Evolutionary conservation across 2,329 filamentous ascomycete genomes (phyloP).

Genomic region (Hymenoscyphus fraxineus): DNA sequence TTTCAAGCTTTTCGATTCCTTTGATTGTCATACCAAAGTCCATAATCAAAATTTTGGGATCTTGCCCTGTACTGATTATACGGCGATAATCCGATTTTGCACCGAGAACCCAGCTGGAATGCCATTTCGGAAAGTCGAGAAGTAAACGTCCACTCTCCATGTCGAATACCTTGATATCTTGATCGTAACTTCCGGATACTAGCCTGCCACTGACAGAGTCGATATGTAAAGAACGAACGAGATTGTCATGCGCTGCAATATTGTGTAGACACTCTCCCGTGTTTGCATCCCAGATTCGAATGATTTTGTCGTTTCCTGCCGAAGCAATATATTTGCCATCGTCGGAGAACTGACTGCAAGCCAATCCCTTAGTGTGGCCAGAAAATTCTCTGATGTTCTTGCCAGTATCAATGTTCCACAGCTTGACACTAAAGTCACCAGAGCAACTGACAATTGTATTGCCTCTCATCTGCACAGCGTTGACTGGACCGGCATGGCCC

Average conservation of each 20-base stretch:
- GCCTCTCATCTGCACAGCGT: conserved; percentile 90
- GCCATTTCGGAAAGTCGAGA: conserved; percentile 89
- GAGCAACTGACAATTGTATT: conserved; percentile 91
- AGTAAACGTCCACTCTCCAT: conserved; percentile 74
- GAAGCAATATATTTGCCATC: conserved; percentile 92
- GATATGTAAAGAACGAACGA: conserved; percentile 87
- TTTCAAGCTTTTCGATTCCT: conserved; percentile 58
- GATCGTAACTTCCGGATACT: conserved; percentile 90
- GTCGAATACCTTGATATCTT: conserved; percentile 92
- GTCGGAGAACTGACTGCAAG: conserved; percentile 93
- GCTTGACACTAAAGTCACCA: conserved; percentile 86
- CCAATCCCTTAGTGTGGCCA: conserved; percentile 87
- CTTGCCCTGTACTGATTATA: conserved; percentile 92
- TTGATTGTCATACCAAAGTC: conserved; percentile 72
- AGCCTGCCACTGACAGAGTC: conserved; percentile 83
- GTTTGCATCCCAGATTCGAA: conserved; percentile 93
- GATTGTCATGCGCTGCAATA: conserved; percentile 75
- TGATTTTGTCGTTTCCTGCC: conserved; percentile 91
- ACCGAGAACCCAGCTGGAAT: conserved; percentile 91
- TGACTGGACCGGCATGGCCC: conserved; percentile 89
- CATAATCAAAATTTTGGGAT: conserved; percentile 86
- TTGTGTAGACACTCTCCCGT: conserved; percentile 79
- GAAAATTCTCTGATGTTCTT: conserved; percentile 85
- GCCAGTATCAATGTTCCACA: conserved; percentile 92
- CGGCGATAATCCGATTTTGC: conserved; percentile 94